These are phyloP conservation scores for Tubosaeta brunneosetosa DNA, from an alignment of 768 basidiomycete genomes.

Conservation along the genomic window DNA sequence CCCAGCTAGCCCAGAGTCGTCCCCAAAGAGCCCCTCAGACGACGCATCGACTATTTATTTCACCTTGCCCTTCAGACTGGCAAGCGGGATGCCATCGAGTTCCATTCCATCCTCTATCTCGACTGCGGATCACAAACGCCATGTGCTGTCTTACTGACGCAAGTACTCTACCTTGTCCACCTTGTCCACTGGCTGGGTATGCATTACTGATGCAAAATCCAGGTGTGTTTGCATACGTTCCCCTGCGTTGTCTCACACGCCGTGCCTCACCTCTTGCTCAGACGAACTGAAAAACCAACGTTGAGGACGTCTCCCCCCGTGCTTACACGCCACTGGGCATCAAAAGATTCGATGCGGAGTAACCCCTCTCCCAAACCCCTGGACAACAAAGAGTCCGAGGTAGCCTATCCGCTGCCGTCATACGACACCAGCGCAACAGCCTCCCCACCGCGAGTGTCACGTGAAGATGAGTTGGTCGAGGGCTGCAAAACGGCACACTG, in stretches of 20 bases:
- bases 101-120: slow-evolving; percentile 63
- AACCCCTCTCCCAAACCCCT: too few relatives aligned
- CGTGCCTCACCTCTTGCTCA: slow-evolving; percentile 5
- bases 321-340: too few relatives aligned
- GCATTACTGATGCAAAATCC: slow-evolving; percentile 7
- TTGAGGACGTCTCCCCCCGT: too few relatives aligned
- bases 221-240: slow-evolving; percentile 10
- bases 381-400: too few relatives aligned
- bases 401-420: too few relatives aligned
- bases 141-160: slow-evolving; percentile 36
- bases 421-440: too few relatives aligned
- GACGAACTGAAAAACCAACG: slow-evolving; percentile 25
- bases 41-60: slow-evolving; percentile 43
- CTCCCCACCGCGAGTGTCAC: too few relatives aligned
- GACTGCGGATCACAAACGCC: slow-evolving; percentile 55
- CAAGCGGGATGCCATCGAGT: slow-evolving; percentile 36
- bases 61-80: slow-evolving; percentile 40
- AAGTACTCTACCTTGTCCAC: slow-evolving; percentile 30
- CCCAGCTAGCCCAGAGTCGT: too few relatives aligned
- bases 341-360: too few relatives aligned
- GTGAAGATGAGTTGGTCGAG: too few relatives aligned
- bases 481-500: too few relatives aligned
- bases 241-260: background rate
- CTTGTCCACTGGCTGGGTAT: slow-evolving; percentile 31
- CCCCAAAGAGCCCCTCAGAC: too few relatives aligned